Evolutionary conservation across 805 yeast genomes (phyloP), one percentile per base, ranked within the genome.

Genomic region (Metschnikowia anglica): DNA sequence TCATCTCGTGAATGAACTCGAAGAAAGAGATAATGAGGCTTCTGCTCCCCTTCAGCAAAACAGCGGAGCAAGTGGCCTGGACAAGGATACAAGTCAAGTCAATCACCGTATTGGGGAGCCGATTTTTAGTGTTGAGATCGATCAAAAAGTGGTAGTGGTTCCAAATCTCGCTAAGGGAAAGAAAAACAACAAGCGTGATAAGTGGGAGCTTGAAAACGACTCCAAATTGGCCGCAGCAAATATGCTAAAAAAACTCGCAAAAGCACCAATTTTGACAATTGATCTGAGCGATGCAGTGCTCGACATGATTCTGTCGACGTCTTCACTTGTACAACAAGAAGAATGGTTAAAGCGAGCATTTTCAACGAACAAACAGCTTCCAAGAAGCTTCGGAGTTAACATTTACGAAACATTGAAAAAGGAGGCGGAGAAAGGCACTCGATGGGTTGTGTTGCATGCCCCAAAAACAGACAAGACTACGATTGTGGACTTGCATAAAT

Each of bases 281-380:
- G 98, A 91, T 58, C 80, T 79, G 3, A 74, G 83, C 47, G 96
- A 88, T 53, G 97, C 89, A 48, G 85, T 88, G 2, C 61, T 93
- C 47, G 91, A 89, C 38, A 85, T 89, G 76, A 85, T 91, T 29
- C 74, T 85, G 11, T 76, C 83, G 2, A 84, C 90, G 0, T 83
- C 95, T 0, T 63, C 88, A n/a, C 71, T 73, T 21, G 88, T 80
- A 48, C 82, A 80, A 37, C 52, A 38, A 17, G 95, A 88, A 48
- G 91, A 87, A 72, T 83, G 88, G 88, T 68, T 83, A 39, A 76
- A 95, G 54, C 85, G 86, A 52, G 88, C 91, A 4, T 86, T 90
- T 6, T 88, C 91, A 15, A 78, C 85, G 2, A 58, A 61, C 12
- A 81, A 87, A n/a, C 85, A 80, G 53, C 70, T 93, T 3, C 95